These are phyloP conservation scores for Mycena polygramma DNA, from an alignment of 768 basidiomycete species.

Conservation along the genomic window DNA sequence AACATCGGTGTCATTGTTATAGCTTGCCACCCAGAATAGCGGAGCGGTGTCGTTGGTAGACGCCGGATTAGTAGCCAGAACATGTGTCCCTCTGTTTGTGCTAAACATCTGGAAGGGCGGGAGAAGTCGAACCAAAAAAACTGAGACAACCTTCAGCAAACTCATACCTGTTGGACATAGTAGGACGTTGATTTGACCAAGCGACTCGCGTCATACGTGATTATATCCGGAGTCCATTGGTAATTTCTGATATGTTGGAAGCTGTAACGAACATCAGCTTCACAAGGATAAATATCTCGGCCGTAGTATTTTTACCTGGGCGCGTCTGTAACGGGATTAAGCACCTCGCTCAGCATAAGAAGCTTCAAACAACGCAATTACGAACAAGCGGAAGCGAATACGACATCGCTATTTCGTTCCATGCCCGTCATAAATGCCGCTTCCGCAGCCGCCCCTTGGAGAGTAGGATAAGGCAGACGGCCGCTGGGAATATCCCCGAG, in stretches of 20 bases:
- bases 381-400: constrained; percentile 65
- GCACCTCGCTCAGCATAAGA: background rate
- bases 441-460: constrained; percentile 60
- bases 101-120: constrained; percentile 49
- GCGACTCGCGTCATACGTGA: constrained; percentile 53
- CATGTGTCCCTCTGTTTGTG: constrained; percentile 51
- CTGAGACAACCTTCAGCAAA: background rate
- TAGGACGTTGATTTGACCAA: constrained; percentile 53
- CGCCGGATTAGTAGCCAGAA: constrained; percentile 45
- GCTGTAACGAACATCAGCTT: constrained; percentile 32
- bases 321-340: constrained; percentile 39
- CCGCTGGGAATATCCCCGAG: constrained; percentile 46
- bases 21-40: constrained; percentile 52
- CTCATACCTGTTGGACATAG: constrained; percentile 54
- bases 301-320: constrained; percentile 40
- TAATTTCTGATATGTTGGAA: constrained; percentile 52
- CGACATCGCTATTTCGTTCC: constrained; percentile 70
- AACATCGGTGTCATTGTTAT: constrained; percentile 49
- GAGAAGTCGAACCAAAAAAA: constrained; percentile 16
- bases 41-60: constrained; percentile 46
- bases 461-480: constrained; percentile 49
- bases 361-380: background rate
- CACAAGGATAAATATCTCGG: background rate
- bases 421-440: constrained; percentile 75
- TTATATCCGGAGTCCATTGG: constrained; percentile 56